Evolutionary conservation across 2,329 filamentous ascomycete species (phyloP), one percentile per base, ranked within the genome.

Genomic region (Aspergillus ustus): DNA sequence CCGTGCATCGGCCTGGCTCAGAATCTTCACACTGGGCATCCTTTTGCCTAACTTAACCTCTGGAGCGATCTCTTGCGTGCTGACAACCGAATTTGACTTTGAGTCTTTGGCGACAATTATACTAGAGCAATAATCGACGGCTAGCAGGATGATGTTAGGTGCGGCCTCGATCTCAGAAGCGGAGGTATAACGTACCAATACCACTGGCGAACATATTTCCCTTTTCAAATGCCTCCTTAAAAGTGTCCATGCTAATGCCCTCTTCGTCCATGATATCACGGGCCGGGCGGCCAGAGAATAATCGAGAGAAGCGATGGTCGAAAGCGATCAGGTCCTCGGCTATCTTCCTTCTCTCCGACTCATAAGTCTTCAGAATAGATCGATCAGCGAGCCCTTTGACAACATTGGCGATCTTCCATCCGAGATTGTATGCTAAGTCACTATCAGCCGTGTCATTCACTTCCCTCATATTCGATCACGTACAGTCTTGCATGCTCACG

Each of bases 401-500:
- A 0, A 84, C 83, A 29, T 80, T 70, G 0, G 78, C 80, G 2
- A 87, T 71, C 68, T 87, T 87, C 84, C 85, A 87, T 29, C 82
- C 83, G 0, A 87, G 76, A 65, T 87, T 87, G 73, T 80, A 86
- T 4, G 81, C 76, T 73, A 46, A 20, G 25, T 46, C 17, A 46
- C 4, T 45, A 25, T 55, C 43, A 46, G 43, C 28, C 31, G 15
- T 40, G 34, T 13, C 17, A 34, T 13, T 4, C 28, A 15, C 31
- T 46, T n/a, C 19, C 34, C 20, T 19, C 51, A 4, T 43, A 17
- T 43, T 7, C 3, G 9, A 17, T 17, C 20, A 49, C 66, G 58
- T 65, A 70, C 72, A 75, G 71, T 91, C 89, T 67, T 90, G 88
- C 85, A 91, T 89, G 31, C 82, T 85, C 2, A 90, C 85, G 66